Evolutionary conservation across 1,284 basidiomycete species (phyloP), one percentile per base, ranked within the genome.

Genomic region (Puccinia hordei): DNA sequence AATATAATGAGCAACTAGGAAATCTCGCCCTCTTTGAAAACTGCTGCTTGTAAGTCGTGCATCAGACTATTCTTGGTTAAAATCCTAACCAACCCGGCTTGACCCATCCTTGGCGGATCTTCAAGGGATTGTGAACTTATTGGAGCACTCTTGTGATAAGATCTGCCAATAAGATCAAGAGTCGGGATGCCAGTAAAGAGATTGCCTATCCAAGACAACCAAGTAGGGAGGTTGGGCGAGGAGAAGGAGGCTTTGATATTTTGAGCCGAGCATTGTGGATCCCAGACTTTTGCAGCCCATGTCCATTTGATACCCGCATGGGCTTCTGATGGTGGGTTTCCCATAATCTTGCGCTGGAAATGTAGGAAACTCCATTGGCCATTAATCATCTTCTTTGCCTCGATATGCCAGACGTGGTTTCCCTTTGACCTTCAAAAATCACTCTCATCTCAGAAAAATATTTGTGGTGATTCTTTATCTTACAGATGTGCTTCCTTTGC

Each of bases 381-480:
- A 51, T 93, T 91, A 0, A 87, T 86, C 44, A 88, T 83, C 85
- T 95, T 98, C 87, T 92, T 94, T 24, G 95, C 97, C 84, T 98
- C 94, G 72, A 99, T 92, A 85, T 95, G 96, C 97, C 97, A 99
- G 83, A 99, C 97, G 85, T 99, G 96, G 86, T 99, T 99, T 74
- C 97, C 97, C 88, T 98, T 98, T 75, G 94, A 96, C 81, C 82
- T 73, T 65, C 22, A 49, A 35, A 75, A 27, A 24, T 49, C 4
- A 74, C 44, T 17, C 15, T 41, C 3, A 72, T 35, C 49, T 35
- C n/a, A 46, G 30, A 57, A 30, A 57, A 57, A 27, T 27, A 57
- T 27, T 57, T 24, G 12, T 22, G 3, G n/a, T 38, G 24, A 8
- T 24, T 41, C 13, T 49, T 59, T 12, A 22, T 44, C 24, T 27